phyloP scores from a whole-genome alignment of 2,329 filamentous ascomycete species.

The Mariannaea sp. region DNA sequence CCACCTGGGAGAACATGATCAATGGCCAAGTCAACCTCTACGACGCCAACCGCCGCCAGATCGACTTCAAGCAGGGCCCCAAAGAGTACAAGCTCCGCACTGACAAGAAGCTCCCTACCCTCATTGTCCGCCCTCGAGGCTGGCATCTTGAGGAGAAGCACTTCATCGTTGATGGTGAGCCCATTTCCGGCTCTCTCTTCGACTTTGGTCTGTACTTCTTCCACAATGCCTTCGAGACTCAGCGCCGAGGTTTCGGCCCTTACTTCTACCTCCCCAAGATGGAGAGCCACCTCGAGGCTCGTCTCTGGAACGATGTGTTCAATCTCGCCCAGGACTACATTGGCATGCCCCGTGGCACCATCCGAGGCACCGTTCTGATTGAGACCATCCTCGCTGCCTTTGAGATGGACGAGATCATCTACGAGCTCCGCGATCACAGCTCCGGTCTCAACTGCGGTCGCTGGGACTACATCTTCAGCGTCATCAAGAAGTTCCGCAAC shows the following conservation, averaged over 20 bases:
- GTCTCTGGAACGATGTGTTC: constrained; percentile 98
- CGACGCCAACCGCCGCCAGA: constrained; percentile 89
- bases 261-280: constrained; percentile 99
- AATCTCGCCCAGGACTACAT: constrained; percentile 94
- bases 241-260: constrained; percentile 82
- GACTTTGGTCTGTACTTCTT: constrained; percentile 99
- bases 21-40: constrained; percentile 97
- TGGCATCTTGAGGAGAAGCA: constrained; percentile 99
- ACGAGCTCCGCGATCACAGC: constrained; percentile 95
- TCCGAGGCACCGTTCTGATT: constrained; percentile 93
- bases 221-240: constrained; percentile 91
- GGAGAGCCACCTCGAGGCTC: constrained; percentile 95
- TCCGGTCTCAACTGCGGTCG: constrained; percentile 96
- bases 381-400: constrained; percentile 98
- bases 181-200: constrained; percentile 90
- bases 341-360: constrained; percentile 86
- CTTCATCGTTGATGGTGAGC: constrained; percentile 91
- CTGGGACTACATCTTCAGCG: constrained; percentile 99
- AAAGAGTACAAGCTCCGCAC: constrained; percentile 98
- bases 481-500: constrained; percentile 99
- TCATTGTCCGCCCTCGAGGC: constrained; percentile 92
- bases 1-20: constrained; percentile 99
- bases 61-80: constrained; percentile 93
- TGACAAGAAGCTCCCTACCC: constrained; percentile 81
- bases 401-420: constrained; percentile 99